Base-by-base conservation (phyloP, 345 rosid genomes). In the Luvunga scandens region DNA sequence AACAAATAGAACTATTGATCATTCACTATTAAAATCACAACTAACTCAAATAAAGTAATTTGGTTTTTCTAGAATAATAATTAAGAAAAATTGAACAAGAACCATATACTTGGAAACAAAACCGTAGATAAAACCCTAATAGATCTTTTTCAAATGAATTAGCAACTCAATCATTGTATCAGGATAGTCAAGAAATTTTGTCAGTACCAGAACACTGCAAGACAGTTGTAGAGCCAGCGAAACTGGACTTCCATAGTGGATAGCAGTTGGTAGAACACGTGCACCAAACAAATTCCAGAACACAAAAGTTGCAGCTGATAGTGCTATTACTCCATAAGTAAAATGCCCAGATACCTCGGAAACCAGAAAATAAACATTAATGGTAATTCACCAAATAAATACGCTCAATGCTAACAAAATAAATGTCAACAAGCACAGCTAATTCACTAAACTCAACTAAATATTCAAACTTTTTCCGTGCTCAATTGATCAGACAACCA, bases 321-420 rank as follows among this genome's bases (percentile, higher is more conserved):
- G 91, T 75, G 96, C 91, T 96, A 95, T 95, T 42, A 95, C 99
- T 80, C 99, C 99, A 85, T 95, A 95, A 6, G 99, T 92, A 81
- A 95, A 93, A 76, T 91, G 94, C 78, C 99, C 99, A 71, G 99
- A 87, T 16, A 95, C 97, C 99, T 95, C 79, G 42, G 75, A 66
- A 66, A 74, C 82, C 65, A 76, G 56, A 71, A 60, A 24, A 65
- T 66, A 53, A 73, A 55, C 38, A 50, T 39, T 64, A 80, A 55
- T 21, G 48, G 31, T 61, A 30, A 39, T 79, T 33, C 62, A 57
- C 38, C n/a, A 53, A 63, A 53, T 4, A 53, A 53, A 18, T 18
- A 53, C 19, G 8, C 22, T 53, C 57, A 53, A 53, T 6, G 6
- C 57, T 4, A 53, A 53, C 57, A 53, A 53, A 53, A 18, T 53